These are phyloP conservation scores for Leccinum rimulosum DNA, from an alignment of 768 basidiomycete genomes.

Conservation along the genomic window DNA sequence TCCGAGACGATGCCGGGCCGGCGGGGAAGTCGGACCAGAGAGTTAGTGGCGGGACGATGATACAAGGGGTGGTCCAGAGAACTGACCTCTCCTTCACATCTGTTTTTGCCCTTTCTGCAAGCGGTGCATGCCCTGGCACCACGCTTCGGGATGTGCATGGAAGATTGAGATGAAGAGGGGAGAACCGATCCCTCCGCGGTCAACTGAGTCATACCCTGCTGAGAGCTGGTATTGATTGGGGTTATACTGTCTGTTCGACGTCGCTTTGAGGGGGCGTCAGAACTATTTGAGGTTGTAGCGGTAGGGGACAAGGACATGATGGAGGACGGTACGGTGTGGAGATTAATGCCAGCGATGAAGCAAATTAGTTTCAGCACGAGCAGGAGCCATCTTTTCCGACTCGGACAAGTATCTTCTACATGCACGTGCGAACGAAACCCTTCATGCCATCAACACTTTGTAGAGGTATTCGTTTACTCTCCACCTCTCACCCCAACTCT, in stretches of 20 bases:
- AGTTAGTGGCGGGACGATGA: conserved; percentile 46
- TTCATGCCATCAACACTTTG: neutral
- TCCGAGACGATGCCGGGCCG: conserved; percentile 60
- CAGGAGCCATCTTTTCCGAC: conserved; percentile 10
- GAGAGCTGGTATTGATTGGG: conserved; percentile 11
- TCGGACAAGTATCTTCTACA: neutral
- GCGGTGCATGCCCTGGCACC: conserved; percentile 88
- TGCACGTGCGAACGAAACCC: conserved; percentile 14
- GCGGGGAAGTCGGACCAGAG: conserved; percentile 67
- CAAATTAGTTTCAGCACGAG: conserved; percentile 11
- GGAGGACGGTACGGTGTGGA: conserved; percentile 5
- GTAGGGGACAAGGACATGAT: conserved; percentile 68
- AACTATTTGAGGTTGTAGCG: conserved; percentile 53
- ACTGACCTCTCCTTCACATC: conserved; percentile 88
- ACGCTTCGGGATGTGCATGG: conserved; percentile 79
- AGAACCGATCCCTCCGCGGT: conserved; percentile 32
- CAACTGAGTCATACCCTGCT: conserved; percentile 35
- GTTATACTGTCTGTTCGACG: conserved; percentile 45
- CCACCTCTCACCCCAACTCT: neutral
- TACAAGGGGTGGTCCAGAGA: conserved; percentile 29
- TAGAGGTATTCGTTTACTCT: neutral
- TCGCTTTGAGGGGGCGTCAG: conserved; percentile 56
- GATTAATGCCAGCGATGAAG: conserved; percentile 17
- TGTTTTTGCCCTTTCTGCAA: conserved; percentile 89
- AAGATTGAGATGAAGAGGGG: conserved; percentile 27